Evolutionary conservation across 495 filamentous ascomycete species (phyloP), one percentile per base, ranked within the genome.

Genomic region (Xylaria venustula): DNA sequence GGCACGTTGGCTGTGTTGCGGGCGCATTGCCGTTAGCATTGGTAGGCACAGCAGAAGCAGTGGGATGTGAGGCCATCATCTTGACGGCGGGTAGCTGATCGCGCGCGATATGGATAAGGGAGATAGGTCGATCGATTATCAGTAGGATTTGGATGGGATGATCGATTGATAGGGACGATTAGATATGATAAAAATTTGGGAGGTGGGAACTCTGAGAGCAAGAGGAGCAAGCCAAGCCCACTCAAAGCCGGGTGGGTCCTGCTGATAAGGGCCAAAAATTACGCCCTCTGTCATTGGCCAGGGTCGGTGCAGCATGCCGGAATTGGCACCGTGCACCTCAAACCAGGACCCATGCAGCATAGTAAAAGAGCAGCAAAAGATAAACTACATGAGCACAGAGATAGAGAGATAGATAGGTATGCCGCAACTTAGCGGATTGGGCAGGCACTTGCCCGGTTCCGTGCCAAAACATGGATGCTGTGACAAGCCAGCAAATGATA

Each of bases 1-100:
- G 92, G 72, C 94, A 99, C 60, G 93, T 90, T 49, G 94, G 94
- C 94, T 98, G 87, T 77, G 85, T 80, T 73, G 84, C 80, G n/a
- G n/a, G n/a, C n/a, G n/a, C n/a, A n/a, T n/a, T n/a, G 63, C 71
- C 68, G 71, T 79, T 80, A 78, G 78, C 75, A 54, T 60, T 52
- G 48, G 26, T 36, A 15, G 19, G 58, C 61, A 53, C 54, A n/a
- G 69, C 58, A 15, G 69, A 64, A 19, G 54, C 59, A 19, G 67
- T 66, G 41, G 69, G 69, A 61, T 72, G 67, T 58, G 69, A 70
- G 58, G 67, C 67, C 67, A 70, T 72, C 69, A 70, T 71, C 42
- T 67, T 64, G 67, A 66, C 46, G 32, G 58, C 32, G 46, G 47
- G 61, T 25, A 26, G 54, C 44, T 54, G 48, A 44, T 47, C 58